phyloP scores from a whole-genome alignment of 2,329 filamentous ascomycete genomes.

The Sporothrix euskadiensis region DNA sequence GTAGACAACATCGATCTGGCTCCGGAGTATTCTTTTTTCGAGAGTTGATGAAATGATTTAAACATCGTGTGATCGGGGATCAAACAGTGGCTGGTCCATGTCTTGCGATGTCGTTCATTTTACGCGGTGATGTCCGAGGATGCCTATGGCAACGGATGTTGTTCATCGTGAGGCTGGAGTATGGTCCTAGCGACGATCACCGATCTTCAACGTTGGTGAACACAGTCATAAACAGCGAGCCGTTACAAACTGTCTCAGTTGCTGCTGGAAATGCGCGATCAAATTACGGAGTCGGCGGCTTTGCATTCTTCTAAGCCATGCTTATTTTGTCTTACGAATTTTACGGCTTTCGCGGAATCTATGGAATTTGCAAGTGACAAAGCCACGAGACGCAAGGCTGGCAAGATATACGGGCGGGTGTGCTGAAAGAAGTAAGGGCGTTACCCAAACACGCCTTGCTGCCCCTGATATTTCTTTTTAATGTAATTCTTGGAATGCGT shows the following conservation, averaged over 20 bases:
- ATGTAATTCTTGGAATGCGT: neutral
- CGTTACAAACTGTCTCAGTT: constrained; percentile 13
- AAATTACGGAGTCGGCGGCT: neutral
- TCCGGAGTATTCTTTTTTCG: neutral
- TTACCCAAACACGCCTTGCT: neutral
- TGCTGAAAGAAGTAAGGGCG: neutral
- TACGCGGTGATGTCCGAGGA: neutral
- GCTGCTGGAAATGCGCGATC: neutral
- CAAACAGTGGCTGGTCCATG: neutral
- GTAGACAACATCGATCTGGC: neutral
- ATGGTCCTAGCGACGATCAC: neutral
- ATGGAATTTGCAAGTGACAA: neutral
- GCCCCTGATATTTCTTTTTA: neutral
- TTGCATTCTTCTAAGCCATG: neutral
- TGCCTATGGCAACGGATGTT: neutral
- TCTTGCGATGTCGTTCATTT: neutral
- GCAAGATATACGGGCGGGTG: neutral
- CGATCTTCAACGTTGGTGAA: neutral
- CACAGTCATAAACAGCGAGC: constrained; percentile 10
- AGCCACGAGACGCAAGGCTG: neutral
- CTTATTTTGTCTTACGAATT: neutral
- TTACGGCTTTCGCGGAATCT: neutral
- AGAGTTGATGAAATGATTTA: neutral
- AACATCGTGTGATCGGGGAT: neutral
- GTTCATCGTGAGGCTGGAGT: neutral